Evolutionary conservation across 306 rosid genomes (phyloP), one percentile per base, ranked within the genome.

Genomic region (Sicyos baderoa): DNA sequence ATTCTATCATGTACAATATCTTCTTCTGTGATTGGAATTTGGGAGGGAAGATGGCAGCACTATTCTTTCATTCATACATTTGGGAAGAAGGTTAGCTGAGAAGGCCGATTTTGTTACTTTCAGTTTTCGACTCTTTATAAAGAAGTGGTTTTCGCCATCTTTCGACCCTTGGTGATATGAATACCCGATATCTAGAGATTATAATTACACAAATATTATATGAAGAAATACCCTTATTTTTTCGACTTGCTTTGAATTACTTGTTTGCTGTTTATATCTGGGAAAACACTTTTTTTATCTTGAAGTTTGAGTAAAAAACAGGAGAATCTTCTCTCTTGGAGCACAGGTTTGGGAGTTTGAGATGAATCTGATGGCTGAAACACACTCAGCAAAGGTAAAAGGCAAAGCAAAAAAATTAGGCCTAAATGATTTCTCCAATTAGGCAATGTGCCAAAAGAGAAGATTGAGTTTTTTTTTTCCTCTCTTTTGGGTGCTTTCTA

Each of bases 121-220:
- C 35, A n/a, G 32, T 54, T 29, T 6, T 19, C 0, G 29, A 62
- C 42, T 47, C 45, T 59, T 29, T 32, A 40, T 44, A 37, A 42
- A 71, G 67, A 51, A 68, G 61, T 69, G n/a, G 37, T 70, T 72
- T 72, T 70, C 4, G 61, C 74, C 74, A 70, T 70, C 51, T 70
- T 70, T 70, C 37, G 15, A 19, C 56, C 44, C 35, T 25, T 44
- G 22, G 14, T 16, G 45, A 67, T 48, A 67, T 67, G 53, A 40
- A 48, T 66, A 48, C 4, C 13, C 7, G 44, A 66, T 65, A 66
- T 47, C 55, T 48, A 23, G 53, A 23, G 53, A 48, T 8, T 35
- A 51, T 32, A 1, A 32, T 14, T 70, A 70, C 63, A 70, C 62
- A 51, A 37, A 17, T 70, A 51, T 53, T 40, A 70, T 54, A 50